A percentile compares a stretch with the other conserved stretches of the same genome.
These are phyloP conservation scores for Aphanoascus verrucosus DNA, from an alignment of 2,329 filamentous ascomycete species.

Conservation along the genomic window DNA sequence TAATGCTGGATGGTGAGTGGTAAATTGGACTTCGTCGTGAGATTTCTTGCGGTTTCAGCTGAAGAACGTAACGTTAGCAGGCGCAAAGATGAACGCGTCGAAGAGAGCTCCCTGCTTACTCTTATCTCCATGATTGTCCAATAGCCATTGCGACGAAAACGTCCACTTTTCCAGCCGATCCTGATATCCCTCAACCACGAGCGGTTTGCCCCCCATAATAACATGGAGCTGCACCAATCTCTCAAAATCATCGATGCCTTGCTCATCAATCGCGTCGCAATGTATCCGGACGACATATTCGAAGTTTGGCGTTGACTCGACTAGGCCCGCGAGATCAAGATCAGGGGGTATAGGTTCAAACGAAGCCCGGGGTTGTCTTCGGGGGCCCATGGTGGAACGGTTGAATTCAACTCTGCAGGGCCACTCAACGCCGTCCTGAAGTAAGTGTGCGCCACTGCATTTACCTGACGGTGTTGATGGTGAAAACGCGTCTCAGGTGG, in stretches of 20 bases:
- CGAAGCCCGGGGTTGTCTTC: conserved; percentile 56
- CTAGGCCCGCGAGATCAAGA: conserved; percentile 63
- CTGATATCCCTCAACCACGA: conserved; percentile 86
- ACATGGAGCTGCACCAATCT: conserved; percentile 76
- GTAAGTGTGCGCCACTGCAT: too few species aligned
- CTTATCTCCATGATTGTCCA: conserved; percentile 66
- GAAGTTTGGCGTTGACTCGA: conserved; percentile 73
- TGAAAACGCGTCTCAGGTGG: too few species aligned
- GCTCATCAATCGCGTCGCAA: conserved; percentile 62
- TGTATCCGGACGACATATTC: conserved; percentile 75
- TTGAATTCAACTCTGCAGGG: neutral
- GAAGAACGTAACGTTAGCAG: conserved; percentile 3
- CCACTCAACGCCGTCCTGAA: neutral
- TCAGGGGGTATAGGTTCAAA: conserved; percentile 86
- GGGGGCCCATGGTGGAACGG: neutral
- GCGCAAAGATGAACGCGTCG: neutral
- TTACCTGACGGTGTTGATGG: too few species aligned
- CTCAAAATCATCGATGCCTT: conserved; percentile 72
- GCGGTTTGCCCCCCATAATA: conserved; percentile 69
- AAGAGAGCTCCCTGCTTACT: conserved; percentile 36
- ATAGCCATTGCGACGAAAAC: conserved; percentile 73
- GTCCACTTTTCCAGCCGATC: conserved; percentile 61
- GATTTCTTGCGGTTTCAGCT: conserved; percentile 80
- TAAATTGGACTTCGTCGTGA: conserved; percentile 60
- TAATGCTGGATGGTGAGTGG: conserved; percentile 86